Evolutionary conservation across 2,329 filamentous ascomycete genomes (phyloP).

Genomic region (Aspergillus pseudonomiae): DNA sequence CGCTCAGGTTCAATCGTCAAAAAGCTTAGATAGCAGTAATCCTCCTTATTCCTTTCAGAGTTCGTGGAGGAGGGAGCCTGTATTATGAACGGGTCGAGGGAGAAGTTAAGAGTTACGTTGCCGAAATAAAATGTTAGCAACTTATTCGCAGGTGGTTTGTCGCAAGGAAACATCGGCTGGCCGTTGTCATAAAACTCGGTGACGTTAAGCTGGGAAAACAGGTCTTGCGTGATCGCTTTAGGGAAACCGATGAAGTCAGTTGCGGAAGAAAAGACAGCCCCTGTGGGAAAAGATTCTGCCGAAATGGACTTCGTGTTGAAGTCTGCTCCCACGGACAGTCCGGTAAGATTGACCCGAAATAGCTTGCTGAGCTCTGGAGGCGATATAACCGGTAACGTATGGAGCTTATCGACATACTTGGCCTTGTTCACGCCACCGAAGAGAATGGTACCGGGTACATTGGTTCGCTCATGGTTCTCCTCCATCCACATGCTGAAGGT

Average conservation of each 20-base stretch:
- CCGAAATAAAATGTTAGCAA: background rate
- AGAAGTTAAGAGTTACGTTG: background rate
- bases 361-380: background rate
- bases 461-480: background rate
- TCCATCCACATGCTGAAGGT: background rate
- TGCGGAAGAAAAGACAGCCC: background rate
- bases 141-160: background rate
- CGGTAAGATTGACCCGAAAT: background rate
- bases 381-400: background rate
- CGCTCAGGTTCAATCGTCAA: background rate
- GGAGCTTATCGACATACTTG: background rate
- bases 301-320: background rate
- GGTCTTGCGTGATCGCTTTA: background rate
- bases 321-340: background rate
- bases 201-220: background rate
- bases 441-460: background rate
- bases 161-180: background rate
- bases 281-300: background rate
- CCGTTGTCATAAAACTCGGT: background rate
- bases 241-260: background rate
- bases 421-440: background rate
- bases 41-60: background rate
- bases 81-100: background rate
- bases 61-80: background rate
- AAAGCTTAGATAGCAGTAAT: background rate